Evolutionary conservation across 495 filamentous ascomycete genomes (phyloP), one percentile per base, ranked within the genome.

Genomic region (Sabuloglossum arenarium): DNA sequence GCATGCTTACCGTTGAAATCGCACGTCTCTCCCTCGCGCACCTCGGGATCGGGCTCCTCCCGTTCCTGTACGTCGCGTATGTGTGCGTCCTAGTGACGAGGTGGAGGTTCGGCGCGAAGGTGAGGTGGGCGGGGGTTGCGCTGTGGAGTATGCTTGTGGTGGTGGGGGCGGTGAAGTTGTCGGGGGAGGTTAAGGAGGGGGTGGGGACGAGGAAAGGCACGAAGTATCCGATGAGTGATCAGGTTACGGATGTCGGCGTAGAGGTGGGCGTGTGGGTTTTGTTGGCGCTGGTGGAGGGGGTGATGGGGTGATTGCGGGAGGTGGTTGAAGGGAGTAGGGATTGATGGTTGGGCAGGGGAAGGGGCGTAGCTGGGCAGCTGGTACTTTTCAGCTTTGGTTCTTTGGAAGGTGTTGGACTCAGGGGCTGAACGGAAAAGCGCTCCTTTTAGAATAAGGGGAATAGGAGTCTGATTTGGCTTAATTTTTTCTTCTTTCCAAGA

Each of bases 261-360:
- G 64, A 67, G 62, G 61, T 65, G 34, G 65, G 66, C 0, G 61
- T 68, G 1, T 69, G 66, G 59, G 59, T 57, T 30, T 59, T 62
- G 0, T 29, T 70, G 16, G 59, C 47, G 3, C 45, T 61, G 0
- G 46, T 69, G 34, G 67, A 69, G 56, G 21, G 58, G 8, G 32
- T 56, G 27, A 37, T 67, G n/a, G 56, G 60, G n/a, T n/a, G n/a
- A n/a, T n/a, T n/a, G n/a, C n/a, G n/a, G n/a, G n/a, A n/a, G n/a
- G n/a, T n/a, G n/a, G n/a, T n/a, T n/a, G n/a, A n/a, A n/a, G n/a
- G n/a, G n/a, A n/a, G n/a, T n/a, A n/a, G n/a, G n/a, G n/a, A n/a
- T n/a, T n/a, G n/a, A n/a, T n/a, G n/a, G n/a, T n/a, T n/a, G n/a
- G n/a, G n/a, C n/a, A n/a, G n/a, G n/a, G n/a, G n/a, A n/a, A n/a